phyloP scores from a whole-genome alignment of 2,329 filamentous ascomycete genomes.

The Tolypocladium nubicola region DNA sequence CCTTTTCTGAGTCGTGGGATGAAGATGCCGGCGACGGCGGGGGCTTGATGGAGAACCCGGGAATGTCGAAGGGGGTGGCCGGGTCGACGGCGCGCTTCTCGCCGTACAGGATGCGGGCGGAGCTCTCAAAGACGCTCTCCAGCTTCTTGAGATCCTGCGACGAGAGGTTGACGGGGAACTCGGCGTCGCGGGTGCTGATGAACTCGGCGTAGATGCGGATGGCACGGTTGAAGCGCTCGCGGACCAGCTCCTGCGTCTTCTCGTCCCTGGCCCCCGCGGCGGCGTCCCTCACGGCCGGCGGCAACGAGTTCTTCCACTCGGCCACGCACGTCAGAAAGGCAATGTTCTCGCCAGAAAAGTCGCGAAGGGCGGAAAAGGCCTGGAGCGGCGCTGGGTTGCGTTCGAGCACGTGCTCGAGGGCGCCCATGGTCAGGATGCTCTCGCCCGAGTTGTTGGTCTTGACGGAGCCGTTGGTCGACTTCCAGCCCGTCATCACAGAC shows the following conservation, averaged over 20 bases:
- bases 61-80: constrained; percentile 25
- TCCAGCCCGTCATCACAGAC: constrained; percentile 15
- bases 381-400: constrained; percentile 50
- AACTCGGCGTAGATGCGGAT: constrained; percentile 52
- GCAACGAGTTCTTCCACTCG: constrained; percentile 38
- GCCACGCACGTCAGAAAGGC: constrained; percentile 51
- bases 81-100: constrained; percentile 22
- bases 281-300: constrained; percentile 10
- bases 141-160: constrained; percentile 39
- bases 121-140: constrained; percentile 42
- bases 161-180: constrained; percentile 56
- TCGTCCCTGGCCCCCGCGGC: constrained; percentile 4
- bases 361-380: constrained; percentile 51
- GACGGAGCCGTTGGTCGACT: constrained; percentile 22
- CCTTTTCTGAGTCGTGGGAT: neutral
- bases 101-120: constrained; percentile 32
- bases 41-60: neutral
- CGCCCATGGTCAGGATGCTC: constrained; percentile 46
- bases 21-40: neutral
- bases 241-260: constrained; percentile 19
- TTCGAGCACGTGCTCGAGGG: constrained; percentile 50
- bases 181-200: constrained; percentile 46
- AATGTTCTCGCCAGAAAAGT: constrained; percentile 64
- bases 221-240: constrained; percentile 44
- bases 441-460: constrained; percentile 16